A percentile compares a stretch with the other conserved stretches of the same genome.
Evolutionary conservation across 2,329 filamentous ascomycete genomes (phyloP).

Genomic region (Elsinoe necatrix): DNA sequence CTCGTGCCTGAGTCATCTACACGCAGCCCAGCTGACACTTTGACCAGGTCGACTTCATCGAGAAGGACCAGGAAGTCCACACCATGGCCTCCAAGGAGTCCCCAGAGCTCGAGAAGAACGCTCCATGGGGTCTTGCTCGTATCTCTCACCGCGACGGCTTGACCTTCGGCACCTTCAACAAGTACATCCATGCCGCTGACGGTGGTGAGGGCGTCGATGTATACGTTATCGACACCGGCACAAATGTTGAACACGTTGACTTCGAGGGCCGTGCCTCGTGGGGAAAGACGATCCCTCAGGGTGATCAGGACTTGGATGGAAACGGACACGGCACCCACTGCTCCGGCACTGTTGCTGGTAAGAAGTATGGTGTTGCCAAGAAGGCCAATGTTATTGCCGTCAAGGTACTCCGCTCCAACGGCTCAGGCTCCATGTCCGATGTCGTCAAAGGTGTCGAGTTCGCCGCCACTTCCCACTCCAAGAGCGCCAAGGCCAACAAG

Average conservation of each 20-base stretch:
- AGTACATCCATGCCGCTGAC: conserved; percentile 85
- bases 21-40: conserved; percentile 11
- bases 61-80: conserved; percentile 88
- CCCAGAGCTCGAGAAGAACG: conserved; percentile 70
- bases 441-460: conserved; percentile 98
- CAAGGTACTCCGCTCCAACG: conserved; percentile 96
- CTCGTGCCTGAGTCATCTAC: neutral
- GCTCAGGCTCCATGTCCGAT: conserved; percentile 96
- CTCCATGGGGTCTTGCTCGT: conserved; percentile 97
- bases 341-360: conserved; percentile 93
- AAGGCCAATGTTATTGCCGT: conserved; percentile 95
- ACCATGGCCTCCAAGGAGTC: conserved; percentile 48
- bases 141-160: conserved; percentile 88
- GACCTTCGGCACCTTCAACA: conserved; percentile 90
- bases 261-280: conserved; percentile 92
- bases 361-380: conserved; percentile 99
- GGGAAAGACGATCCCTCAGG: conserved; percentile 89
- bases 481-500: conserved; percentile 71
- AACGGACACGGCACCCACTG: conserved; percentile 99
- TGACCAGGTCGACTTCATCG: conserved; percentile 89
- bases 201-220: conserved; percentile 97
- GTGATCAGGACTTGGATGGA: conserved; percentile 82
- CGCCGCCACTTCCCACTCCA: conserved; percentile 70
- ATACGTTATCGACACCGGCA: conserved; percentile 97
- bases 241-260: conserved; percentile 87